Evolutionary conservation across 2,329 filamentous ascomycete genomes (phyloP), one percentile per base, ranked within the genome.

Genomic region (Paraphoma chrysanthemicola): DNA sequence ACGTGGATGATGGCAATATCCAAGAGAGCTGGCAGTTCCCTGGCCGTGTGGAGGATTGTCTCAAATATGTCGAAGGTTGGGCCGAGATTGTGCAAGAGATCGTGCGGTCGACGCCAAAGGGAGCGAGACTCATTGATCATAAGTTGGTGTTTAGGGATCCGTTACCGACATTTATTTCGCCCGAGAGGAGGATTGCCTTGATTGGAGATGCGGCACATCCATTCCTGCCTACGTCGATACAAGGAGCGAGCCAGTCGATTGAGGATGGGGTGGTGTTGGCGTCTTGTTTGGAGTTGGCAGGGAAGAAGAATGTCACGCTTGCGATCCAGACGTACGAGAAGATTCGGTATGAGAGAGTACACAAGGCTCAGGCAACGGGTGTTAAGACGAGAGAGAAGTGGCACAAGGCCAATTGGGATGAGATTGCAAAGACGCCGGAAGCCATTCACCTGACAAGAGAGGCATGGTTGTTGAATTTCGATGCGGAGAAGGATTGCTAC

Each of bases 141-240:
- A 84, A 84, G 58, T 80, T 85, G 36, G 82, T 82, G 52, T 84
- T 82, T 55, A 77, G 82, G 50, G 81, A 85, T 63, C 83, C 82
- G 0, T 73, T 82, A n/a, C 79, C 82, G 0, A 81, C 78, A 0
- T 85, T 83, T 80, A 77, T 84, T 3, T 83, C 80, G 0, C 71
- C 73, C 14, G 79, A 79, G 54, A 77, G 80, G 38, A 76, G 78
- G 44, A 82, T 85, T 50, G 81, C 77, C 0, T 70, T 84, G 42
- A 76, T 85, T 5, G 83, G 83, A 1, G 83, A 86, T 63, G 81
- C 81, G 48, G 84, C 82, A 50, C 83, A 85, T 64, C 78, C 82
- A 0, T 83, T 85, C 65, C 71, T 85, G 3, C 83, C 83, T 0
- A 85, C 82, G 0, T 82, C 79, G 42, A 82, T 82, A 0, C 82